These are phyloP conservation scores for Backusella tarrabulga DNA, from an alignment of 192 early-diverging fungal species.

Conservation along the genomic window DNA sequence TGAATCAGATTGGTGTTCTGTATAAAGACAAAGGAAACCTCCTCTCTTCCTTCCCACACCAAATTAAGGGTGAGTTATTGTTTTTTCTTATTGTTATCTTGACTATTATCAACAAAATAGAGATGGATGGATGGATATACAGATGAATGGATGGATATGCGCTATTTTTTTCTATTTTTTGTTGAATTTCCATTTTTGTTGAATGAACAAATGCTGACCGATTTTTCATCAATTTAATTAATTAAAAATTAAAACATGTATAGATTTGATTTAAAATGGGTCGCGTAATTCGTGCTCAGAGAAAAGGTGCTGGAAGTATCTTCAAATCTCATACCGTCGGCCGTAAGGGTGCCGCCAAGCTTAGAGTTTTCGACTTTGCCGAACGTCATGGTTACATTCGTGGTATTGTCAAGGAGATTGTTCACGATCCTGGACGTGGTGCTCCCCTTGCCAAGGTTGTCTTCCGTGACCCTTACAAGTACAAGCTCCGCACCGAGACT, in stretches of 20 bases:
- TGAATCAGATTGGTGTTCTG: neutral
- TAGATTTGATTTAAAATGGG: constrained; percentile 69
- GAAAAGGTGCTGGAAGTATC: constrained; percentile 95
- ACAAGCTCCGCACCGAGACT: constrained; percentile 84
- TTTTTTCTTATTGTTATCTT: neutral
- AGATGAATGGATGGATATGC: neutral
- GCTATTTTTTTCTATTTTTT: neutral
- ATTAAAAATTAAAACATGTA: neutral
- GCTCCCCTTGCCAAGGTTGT: constrained; percentile 86
- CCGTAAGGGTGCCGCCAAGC: constrained; percentile 96
- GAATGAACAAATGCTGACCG: neutral
- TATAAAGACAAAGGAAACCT: neutral
- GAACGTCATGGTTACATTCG: constrained; percentile 98
- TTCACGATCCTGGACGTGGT: constrained; percentile 98
- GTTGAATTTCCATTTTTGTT: constrained; percentile 4
- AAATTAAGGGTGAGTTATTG: constrained; percentile 4
- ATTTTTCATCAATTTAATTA: neutral
- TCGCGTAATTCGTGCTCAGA: constrained; percentile 98
- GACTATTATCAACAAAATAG: neutral
- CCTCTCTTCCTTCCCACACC: constrained; percentile 7
- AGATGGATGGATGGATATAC: neutral
- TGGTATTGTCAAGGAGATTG: constrained; percentile 97
- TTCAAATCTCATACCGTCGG: constrained; percentile 95
- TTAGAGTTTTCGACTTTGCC: constrained; percentile 91
- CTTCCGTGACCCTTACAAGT: constrained; percentile 48